Percentiles rank a stretch among this genome's conserved stretches.
Evolutionary conservation across 2,329 filamentous ascomycete genomes (phyloP).

Genomic region (Arthroderma sp.): DNA sequence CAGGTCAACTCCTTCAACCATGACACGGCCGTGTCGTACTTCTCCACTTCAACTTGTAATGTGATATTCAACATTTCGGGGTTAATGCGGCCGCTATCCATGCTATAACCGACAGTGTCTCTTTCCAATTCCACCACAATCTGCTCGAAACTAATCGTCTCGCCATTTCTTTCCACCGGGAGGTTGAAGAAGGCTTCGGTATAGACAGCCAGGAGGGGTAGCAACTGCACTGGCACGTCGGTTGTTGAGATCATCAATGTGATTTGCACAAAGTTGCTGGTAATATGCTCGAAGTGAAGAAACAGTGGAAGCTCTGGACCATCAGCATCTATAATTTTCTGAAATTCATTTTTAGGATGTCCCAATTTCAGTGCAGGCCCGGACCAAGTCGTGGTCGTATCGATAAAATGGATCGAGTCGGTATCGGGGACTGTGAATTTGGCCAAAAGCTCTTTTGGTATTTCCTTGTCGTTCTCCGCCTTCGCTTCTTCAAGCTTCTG

Average conservation of each 20-base stretch:
- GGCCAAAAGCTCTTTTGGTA: constrained; percentile 69
- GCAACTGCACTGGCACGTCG: constrained; percentile 63
- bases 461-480: constrained; percentile 73
- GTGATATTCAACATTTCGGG: constrained; percentile 68
- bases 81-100: constrained; percentile 54
- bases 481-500: constrained; percentile 72
- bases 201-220: constrained; percentile 73
- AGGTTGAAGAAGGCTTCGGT: constrained; percentile 90
- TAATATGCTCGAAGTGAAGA: constrained; percentile 92
- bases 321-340: constrained; percentile 61
- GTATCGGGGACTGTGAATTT: constrained; percentile 70
- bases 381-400: constrained; percentile 70
- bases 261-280: constrained; percentile 82
- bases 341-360: constrained; percentile 52
- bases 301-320: constrained; percentile 59
- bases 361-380: constrained; percentile 65
- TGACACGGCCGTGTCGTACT: constrained; percentile 66
- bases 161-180: constrained; percentile 63
- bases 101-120: constrained; percentile 73
- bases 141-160: constrained; percentile 74
- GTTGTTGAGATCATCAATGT: constrained; percentile 68
- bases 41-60: constrained; percentile 76
- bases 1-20: constrained; percentile 83
- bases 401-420: constrained; percentile 89
- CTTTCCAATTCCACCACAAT: constrained; percentile 83